Evolutionary conservation across 148 eudicot species (phyloP), one percentile per base, ranked within the genome.

Genomic region (Suaeda aralocaspica): DNA sequence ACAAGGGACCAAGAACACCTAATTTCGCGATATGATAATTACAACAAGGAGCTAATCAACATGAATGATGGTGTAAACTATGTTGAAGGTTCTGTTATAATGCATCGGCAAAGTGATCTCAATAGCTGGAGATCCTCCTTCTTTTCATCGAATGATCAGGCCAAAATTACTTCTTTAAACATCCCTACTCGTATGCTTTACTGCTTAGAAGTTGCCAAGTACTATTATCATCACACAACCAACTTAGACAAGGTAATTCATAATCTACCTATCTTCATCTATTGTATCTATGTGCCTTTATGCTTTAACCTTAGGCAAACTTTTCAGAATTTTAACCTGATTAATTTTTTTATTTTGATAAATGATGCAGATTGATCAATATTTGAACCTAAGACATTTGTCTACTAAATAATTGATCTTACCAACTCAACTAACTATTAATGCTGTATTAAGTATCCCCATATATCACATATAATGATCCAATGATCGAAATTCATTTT

Each of bases 51-150:
- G 48, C 61, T n/a, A 25, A 52, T 72, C n/a, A 57, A 59, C 24
- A 28, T 24, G 29, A 52, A 30, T 6, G 50, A 70, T n/a, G 95
- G 87, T 15, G 42, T 86, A 16, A 76, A 90, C 79, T 90, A 87
- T 67, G 81, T 93, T 4, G 98, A 93, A 74, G 98, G 98, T 1
- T 84, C 89, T 45, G 69, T 89, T 6, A 77, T 87, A 13, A 64
- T 84, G 82, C 64, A 81, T 6, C 64, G 81, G 7, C 81, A 84
- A 64, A 49, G 26, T 13, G 77, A 79, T 75, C 80, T 85, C 1
- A 93, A 90, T 55, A 93, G 90, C 64, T 93, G 95, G 98, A 88
- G 96, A 59, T 93, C 96, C 26, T 90, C 96, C 6, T 93, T 87
- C 69, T 90, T 87, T 74, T 77, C 95, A 14, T 59, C 76, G 0